A percentile compares a stretch with the other conserved stretches of the same genome.
Evolutionary conservation across 768 basidiomycete genomes (phyloP).

Genomic region (Vararia minispora): DNA sequence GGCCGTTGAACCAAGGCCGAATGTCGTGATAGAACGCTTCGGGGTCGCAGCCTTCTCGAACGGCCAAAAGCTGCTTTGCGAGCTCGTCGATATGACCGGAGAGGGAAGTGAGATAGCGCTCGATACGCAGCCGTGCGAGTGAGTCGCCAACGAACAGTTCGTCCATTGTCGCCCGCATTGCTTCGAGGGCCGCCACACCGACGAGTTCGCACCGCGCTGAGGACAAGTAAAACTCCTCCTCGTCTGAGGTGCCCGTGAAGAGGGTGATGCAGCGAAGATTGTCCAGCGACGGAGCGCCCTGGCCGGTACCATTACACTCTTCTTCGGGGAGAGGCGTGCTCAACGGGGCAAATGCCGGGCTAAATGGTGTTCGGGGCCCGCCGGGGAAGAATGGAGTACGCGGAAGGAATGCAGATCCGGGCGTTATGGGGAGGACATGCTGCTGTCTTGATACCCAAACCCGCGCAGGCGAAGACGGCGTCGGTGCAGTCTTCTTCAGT

Average conservation of each 20-base stretch:
- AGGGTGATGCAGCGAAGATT: conserved; percentile 55
- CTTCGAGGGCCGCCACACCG: conserved; percentile 72
- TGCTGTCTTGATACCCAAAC: too few species aligned
- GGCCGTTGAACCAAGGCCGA: conserved; percentile 56
- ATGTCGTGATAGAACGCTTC: conserved; percentile 47
- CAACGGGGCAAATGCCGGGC: too few species aligned
- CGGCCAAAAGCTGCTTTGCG: conserved; percentile 42
- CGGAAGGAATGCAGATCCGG: too few species aligned
- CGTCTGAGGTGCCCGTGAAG: conserved; percentile 74
- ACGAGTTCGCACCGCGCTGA: conserved; percentile 81
- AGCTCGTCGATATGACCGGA: conserved; percentile 56
- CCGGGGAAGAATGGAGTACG: too few species aligned
- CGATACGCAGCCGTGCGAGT: conserved; percentile 36
- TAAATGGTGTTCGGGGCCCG: not conserved
- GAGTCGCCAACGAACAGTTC: conserved; percentile 68
- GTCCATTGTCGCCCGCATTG: conserved; percentile 82
- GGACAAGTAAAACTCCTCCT: conserved; percentile 79
- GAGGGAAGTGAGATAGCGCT: conserved; percentile 52
- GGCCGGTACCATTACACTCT: conserved; percentile 2
- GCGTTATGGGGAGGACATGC: too few species aligned
- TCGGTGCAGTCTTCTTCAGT: too few species aligned
- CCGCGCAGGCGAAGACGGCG: too few species aligned
- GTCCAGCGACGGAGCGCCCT: conserved; percentile 31
- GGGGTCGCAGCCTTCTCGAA: conserved; percentile 65
- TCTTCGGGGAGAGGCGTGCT: too few species aligned